Base-by-base conservation (phyloP, 202 grass and related monocot species). In the Eragrostis tef region DNA sequence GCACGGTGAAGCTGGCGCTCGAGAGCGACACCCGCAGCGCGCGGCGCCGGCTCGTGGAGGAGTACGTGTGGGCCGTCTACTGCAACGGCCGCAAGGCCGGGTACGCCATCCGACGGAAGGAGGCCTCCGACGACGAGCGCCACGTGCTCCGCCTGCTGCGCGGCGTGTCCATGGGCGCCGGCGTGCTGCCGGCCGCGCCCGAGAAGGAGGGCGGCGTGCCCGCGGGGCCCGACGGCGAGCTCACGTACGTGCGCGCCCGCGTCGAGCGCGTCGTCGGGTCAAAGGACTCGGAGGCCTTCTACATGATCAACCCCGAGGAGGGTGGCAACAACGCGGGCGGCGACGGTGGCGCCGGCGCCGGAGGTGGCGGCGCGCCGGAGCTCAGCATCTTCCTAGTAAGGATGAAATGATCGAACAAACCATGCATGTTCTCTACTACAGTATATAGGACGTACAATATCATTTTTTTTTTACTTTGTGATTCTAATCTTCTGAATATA, bases 21-120 rank as follows among this genome's bases (percentile, higher is more conserved):
- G 96, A 98, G 86, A 95, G 96, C 77, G 96, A 98, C 82, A 98
- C 96, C 13, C 84, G 96, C 51, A 95, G 88, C 43, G 79, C 90
- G 21, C 86, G 83, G 24, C 88, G 87, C 77, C 78, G 90, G 26
- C 87, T 98, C 46, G 83, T 91, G 6, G 95, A 94, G 86, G 95
- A 98, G 78, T 95, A 93, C 70, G 93, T 99, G 1, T 99, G 96
- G 96, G 96, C 96, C 0, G 78, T 99, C 42, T 99, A 92, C 84
- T 99, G 96, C 90, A 96, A 99, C 71, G 96, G 96, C 0, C 85
- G 96, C 53, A 99, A 96, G 83, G 86, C 93, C 6, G 96, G 96
- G 0, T 99, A 99, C 80, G 70, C 93, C 68, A 99, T 99, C 84
- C 86, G 97, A 19, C 79, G 93, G 67, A 99, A 96, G 85, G 89